Conservation (phyloP, 2,329 filamentous ascomycete species). For the Phoma sp. region DNA sequence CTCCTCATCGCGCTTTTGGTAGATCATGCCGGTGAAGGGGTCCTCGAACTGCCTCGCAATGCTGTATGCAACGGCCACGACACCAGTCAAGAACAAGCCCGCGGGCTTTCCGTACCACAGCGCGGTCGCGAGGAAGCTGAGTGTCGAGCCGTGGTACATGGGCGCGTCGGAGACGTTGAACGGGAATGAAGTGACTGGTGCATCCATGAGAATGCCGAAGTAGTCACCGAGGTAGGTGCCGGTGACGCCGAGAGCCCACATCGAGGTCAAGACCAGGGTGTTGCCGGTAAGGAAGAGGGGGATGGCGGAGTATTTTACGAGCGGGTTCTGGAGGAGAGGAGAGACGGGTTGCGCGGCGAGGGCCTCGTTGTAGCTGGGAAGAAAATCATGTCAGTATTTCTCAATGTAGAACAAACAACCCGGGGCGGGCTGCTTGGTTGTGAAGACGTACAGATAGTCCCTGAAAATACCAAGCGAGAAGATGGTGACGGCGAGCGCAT, state of each 20-base stretch:
- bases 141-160: conserved; percentile 95
- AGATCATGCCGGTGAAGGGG: conserved; percentile 92
- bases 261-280: conserved; percentile 83
- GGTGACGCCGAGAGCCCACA: conserved; percentile 90
- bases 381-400: not conserved
- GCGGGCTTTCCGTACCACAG: conserved; percentile 87
- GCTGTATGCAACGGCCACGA: conserved; percentile 80
- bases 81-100: conserved; percentile 75
- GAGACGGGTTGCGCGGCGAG: conserved; percentile 78
- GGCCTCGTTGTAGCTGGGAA: conserved; percentile 78
- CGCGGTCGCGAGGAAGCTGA: conserved; percentile 89
- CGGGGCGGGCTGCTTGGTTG: not conserved
- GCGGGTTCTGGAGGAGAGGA: conserved; percentile 69
- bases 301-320: conserved; percentile 69
- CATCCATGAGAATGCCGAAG: conserved; percentile 97
- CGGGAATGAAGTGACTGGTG: conserved; percentile 91
- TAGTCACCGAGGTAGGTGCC: conserved; percentile 98
- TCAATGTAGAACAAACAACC: not conserved
- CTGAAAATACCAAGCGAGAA: conserved; percentile 90
- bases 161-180: conserved; percentile 91
- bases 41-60: conserved; percentile 88
- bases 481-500: conserved; percentile 84
- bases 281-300: conserved; percentile 78
- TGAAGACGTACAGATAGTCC: conserved; percentile 62
- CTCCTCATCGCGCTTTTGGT: conserved; percentile 77